phyloP scores from a whole-genome alignment of 768 basidiomycete species.

The Melanogaster broomeanus region DNA sequence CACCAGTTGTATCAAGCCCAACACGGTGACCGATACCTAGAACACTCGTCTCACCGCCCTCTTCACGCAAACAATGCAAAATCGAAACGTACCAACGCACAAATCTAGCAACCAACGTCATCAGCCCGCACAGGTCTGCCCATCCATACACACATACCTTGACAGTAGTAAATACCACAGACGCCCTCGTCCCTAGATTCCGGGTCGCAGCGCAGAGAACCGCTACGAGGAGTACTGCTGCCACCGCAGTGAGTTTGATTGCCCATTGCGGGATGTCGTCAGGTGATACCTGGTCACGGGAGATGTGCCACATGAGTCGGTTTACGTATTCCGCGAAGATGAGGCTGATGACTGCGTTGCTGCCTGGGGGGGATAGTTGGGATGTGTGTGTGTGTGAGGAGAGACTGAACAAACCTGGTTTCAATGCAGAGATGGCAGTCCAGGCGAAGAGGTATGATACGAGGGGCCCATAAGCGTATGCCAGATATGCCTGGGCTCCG shows the following conservation, averaged over 20 bases:
- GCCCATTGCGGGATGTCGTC: conserved; percentile 87
- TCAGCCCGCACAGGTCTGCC: conserved; percentile 1
- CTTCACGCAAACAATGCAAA: neutral
- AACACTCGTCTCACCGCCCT: neutral
- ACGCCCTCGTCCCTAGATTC: conserved; percentile 76
- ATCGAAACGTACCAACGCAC: conserved; percentile 57
- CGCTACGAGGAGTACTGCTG: conserved; percentile 71
- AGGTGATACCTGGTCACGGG: conserved; percentile 69
- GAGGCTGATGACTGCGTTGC: conserved; percentile 82
- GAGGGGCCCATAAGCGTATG: conserved; percentile 85
- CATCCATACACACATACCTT: conserved; percentile 55
- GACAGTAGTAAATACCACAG: conserved; percentile 84
- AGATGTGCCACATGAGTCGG: conserved; percentile 79
- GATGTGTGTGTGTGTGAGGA: neutral
- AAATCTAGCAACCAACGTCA: conserved; percentile 43
- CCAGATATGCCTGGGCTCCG: conserved; percentile 77
- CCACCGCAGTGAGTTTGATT: conserved; percentile 81
- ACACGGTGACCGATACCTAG: conserved; percentile 68
- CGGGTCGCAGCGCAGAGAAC: conserved; percentile 77
- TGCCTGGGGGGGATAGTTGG: conserved; percentile 47
- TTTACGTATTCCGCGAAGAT: conserved; percentile 94
- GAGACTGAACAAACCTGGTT: conserved; percentile 59
- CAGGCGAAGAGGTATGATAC: conserved; percentile 92
- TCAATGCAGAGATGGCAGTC: conserved; percentile 89
- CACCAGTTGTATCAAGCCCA: conserved; percentile 77